These are phyloP conservation scores for Evernia prunastri DNA, from an alignment of 495 filamentous ascomycete species.

Conservation along the genomic window DNA sequence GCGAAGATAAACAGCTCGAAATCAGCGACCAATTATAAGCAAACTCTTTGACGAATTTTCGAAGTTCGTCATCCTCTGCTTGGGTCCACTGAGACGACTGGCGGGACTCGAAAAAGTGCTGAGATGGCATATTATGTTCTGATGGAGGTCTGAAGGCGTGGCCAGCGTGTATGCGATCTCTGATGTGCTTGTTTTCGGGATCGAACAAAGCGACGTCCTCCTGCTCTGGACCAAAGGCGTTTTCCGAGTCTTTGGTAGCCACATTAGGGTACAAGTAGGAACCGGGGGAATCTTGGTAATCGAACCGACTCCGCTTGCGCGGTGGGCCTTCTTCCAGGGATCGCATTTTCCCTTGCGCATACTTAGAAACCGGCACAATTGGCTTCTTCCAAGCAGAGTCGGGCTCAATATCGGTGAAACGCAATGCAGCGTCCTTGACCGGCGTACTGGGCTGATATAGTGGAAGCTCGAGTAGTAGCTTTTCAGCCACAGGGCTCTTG, in stretches of 20 bases:
- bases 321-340: constrained; percentile 54
- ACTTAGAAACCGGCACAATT: constrained; percentile 80
- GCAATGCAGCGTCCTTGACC: constrained; percentile 49
- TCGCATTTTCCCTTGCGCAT: constrained; percentile 70
- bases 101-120: constrained; percentile 80
- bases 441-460: constrained; percentile 62
- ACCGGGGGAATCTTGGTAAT: constrained; percentile 64
- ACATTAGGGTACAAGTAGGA: constrained; percentile 30
- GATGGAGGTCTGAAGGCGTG: constrained; percentile 91
- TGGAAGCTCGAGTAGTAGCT: constrained; percentile 79
- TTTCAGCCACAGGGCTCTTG: constrained; percentile 67
- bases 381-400: constrained; percentile 69
- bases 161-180: constrained; percentile 84
- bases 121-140: constrained; percentile 80
- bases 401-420: constrained; percentile 49
- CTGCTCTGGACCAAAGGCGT: constrained; percentile 59
- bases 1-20: constrained; percentile 64
- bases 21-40: constrained; percentile 97
- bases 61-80: constrained; percentile 83
- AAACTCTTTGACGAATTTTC: constrained; percentile 77
- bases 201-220: constrained; percentile 79
- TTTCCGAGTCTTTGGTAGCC: constrained; percentile 35
- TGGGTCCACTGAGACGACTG: constrained; percentile 84
- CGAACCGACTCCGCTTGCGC: constrained; percentile 69
- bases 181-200: constrained; percentile 80